Evolutionary conservation across 2,329 filamentous ascomycete genomes (phyloP), one percentile per base, ranked within the genome.

Genomic region (Chaetomiaceae sp.): DNA sequence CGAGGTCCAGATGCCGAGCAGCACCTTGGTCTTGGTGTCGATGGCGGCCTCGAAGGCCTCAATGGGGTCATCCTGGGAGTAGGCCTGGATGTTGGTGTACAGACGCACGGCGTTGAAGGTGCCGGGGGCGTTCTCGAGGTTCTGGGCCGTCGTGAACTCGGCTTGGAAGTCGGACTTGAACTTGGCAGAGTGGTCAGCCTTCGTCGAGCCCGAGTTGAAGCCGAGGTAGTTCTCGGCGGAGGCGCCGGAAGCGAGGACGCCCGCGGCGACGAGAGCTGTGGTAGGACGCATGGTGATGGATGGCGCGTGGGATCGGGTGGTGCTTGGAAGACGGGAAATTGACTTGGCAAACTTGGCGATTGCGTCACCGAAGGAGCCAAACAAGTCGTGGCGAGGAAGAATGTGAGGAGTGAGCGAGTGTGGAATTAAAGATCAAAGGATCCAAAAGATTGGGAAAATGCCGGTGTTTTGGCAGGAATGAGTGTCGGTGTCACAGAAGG

Each of bases 31-130:
- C 38, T 81, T 72, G 55, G 80, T 82, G 53, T 74, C 70, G 40
- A 84, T 72, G 60, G 83, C 83, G 31, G 83, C 83, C 70, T 89
- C 87, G 70, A 92, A 81, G 37, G 90, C 90, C 73, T 89, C 74
- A 64, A 95, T 74, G 46, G 89, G 90, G 69, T 93, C 86, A 68
- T 92, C 86, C 73, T 87, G 78, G 63, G 84, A 73, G 68, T 80
- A 72, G 63, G 76, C 76, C 67, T 81, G 77, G 64, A 84, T 80
- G 73, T 80, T 83, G 65, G 85, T 87, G 74, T 87, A 86, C 27
- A 85, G 72, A 46, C 82, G 79, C 58, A 82, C 75, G 51, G 77
- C 71, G 61, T 74, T 78, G 71, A 82, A 83, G 58, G 68, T 69
- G 53, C 77, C 77, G 9, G 78, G 77, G 21, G 77, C 68, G 50